Conservation (phyloP, 805 yeast species). For the Yarrowia alimentaria region DNA sequence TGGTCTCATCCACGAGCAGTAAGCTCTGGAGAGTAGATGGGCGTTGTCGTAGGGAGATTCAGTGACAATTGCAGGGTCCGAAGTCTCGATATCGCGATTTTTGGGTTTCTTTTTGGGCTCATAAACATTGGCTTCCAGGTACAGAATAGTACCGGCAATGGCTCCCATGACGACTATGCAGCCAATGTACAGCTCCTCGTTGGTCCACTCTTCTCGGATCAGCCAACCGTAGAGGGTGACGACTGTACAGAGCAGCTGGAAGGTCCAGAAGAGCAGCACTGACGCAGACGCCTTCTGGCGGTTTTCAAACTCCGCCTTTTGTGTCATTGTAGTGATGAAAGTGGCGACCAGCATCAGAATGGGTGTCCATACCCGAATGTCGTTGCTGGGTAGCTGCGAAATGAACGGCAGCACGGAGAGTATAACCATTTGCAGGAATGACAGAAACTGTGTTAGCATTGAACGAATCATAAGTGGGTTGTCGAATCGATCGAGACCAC, state of each 20-base stretch:
- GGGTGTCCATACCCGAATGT: constrained; percentile 24
- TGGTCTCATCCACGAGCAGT: constrained; percentile 12
- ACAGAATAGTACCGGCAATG: constrained; percentile 11
- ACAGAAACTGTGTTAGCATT: constrained; percentile 3
- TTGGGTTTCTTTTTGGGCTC: neutral
- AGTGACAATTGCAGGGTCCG: neutral
- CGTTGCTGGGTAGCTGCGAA: neutral
- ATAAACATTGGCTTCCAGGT: constrained; percentile 38
- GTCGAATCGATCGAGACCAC: too few relatives aligned
- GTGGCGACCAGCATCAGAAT: constrained; percentile 16
- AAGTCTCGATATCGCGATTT: neutral
- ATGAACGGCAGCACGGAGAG: neutral
- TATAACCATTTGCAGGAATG: neutral
- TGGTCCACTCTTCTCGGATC: constrained; percentile 5
- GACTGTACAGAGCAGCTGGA: constrained; percentile 23
- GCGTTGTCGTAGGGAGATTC: constrained; percentile 17
- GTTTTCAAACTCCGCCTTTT: constrained; percentile 3
- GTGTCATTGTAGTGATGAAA: neutral
- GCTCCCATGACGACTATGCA: neutral
- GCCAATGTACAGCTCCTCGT: neutral
- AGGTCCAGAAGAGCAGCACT: constrained; percentile 33
- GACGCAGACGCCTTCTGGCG: constrained; percentile 30
- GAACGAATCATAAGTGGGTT: too few relatives aligned
- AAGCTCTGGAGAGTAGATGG: constrained; percentile 14
- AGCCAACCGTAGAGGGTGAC: constrained; percentile 31